Percentiles rank a stretch among this genome's conserved stretches.
These are phyloP conservation scores for Schizophyllum commune DNA, from an alignment of 1,284 basidiomycete species.

Conservation along the genomic window DNA sequence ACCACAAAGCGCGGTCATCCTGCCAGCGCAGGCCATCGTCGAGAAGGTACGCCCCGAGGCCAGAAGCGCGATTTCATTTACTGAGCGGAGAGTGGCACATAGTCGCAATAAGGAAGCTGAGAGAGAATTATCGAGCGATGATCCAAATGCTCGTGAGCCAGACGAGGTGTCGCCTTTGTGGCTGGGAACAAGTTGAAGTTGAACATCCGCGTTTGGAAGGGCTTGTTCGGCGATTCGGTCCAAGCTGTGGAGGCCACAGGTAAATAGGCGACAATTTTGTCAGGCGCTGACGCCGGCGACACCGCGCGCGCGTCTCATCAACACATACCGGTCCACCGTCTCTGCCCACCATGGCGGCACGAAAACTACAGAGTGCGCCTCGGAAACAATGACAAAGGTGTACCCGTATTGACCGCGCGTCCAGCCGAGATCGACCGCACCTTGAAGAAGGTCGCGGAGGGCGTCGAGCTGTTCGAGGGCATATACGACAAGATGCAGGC, in stretches of 20 bases:
- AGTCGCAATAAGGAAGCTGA: no score
- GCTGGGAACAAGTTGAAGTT: neutral
- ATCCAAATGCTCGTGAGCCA: no score
- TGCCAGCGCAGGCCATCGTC: no score
- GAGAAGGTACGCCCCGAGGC: no score
- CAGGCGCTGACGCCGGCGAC: neutral
- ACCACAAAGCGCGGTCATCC: no score
- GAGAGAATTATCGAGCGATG: no score
- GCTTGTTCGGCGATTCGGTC: neutral
- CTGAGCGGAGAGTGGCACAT: no score
- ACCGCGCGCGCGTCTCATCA: neutral
- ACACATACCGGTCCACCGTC: neutral
- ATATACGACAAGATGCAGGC: conserved; percentile 97
- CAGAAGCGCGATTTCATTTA: no score
- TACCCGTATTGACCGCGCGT: conserved; percentile 5
- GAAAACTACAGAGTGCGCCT: conserved; percentile 67
- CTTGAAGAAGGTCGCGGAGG: conserved; percentile 89
- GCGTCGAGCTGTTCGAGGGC: conserved; percentile 90
- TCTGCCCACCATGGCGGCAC: conserved; percentile 57
- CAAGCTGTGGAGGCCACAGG: neutral
- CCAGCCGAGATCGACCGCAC: conserved; percentile 95
- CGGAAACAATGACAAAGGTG: neutral
- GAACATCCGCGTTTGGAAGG: neutral
- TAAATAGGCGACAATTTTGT: neutral
- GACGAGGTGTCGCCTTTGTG: no score